A percentile compares a stretch with the other conserved stretches of the same genome.
Conservation (phyloP, 768 basidiomycete species). For the Mycena vitilis region DNA sequence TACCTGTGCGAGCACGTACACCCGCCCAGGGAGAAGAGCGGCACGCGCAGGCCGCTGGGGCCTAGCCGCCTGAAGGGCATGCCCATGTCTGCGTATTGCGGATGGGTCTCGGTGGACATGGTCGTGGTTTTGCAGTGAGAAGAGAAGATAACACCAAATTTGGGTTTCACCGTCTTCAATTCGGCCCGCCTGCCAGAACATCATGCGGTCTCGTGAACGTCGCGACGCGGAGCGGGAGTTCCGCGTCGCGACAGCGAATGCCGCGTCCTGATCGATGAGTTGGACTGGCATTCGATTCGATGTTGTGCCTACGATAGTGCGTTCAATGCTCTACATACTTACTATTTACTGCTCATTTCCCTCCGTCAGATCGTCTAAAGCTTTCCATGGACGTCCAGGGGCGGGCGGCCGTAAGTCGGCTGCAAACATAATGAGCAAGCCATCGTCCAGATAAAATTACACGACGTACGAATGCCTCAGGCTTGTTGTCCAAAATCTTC, state of each 20-base stretch:
- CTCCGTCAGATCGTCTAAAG: background rate
- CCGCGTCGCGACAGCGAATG: too few relatives aligned
- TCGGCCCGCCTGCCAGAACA: too few relatives aligned
- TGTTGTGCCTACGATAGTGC: too few relatives aligned
- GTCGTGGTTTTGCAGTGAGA: slow-evolving; percentile 13
- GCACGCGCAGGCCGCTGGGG: slow-evolving; percentile 31
- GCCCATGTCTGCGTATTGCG: slow-evolving; percentile 8
- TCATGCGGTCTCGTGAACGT: too few relatives aligned
- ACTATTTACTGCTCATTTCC: background rate
- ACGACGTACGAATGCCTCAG: slow-evolving; percentile 56
- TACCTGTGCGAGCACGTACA: slow-evolving; percentile 9
- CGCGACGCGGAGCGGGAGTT: too few relatives aligned
- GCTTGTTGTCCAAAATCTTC: slow-evolving; percentile 70
- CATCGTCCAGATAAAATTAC: background rate
- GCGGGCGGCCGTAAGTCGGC: slow-evolving; percentile 39
- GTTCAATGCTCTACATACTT: too few relatives aligned
- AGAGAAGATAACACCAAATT: background rate
- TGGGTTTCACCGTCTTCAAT: too few relatives aligned
- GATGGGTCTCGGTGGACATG: slow-evolving; percentile 13
- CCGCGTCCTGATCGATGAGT: too few relatives aligned
- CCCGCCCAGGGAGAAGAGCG: slow-evolving; percentile 33
- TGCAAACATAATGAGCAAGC: slow-evolving; percentile 1
- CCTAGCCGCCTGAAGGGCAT: slow-evolving; percentile 34
- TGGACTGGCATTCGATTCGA: too few relatives aligned
- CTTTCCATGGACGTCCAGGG: slow-evolving; percentile 39